Base-by-base conservation (phyloP, 75 land plant genomes). In the Ceratopteris richardii region DNA sequence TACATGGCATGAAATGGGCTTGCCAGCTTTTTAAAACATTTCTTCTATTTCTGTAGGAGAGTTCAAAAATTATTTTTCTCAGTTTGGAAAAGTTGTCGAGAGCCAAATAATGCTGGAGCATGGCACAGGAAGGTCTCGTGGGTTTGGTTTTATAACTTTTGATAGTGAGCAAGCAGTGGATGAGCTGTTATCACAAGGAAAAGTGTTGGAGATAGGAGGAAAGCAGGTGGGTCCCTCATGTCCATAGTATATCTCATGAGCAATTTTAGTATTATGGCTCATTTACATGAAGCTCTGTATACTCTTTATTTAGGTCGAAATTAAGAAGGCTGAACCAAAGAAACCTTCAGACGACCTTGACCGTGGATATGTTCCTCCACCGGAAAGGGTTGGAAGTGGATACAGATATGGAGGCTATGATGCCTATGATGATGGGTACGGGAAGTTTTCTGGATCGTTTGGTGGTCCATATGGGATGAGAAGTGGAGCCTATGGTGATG, bases 241-340 rank as follows among this genome's bases (percentile, higher is more conserved):
- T 10, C 33, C n/a, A n/a, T 12, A n/a, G 14, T 14, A 40, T 9
- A 40, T 14, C 42, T 40, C 14, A 14, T 40, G 42, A 40, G 42
- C 42, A 40, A 9, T 9, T 40, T 40, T 40, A n/a, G n/a, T n/a
- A n/a, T n/a, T n/a, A n/a, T n/a, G n/a, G n/a, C n/a, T n/a, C n/a
- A n/a, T n/a, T n/a, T n/a, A n/a, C n/a, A n/a, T n/a, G n/a, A n/a
- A n/a, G n/a, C n/a, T n/a, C n/a, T n/a, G n/a, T n/a, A n/a, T n/a
- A n/a, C n/a, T n/a, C n/a, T n/a, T n/a, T n/a, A n/a, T 14, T 18
- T 65, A 87, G 92, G 92, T 87, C 31, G 92, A 87, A 60, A 76
- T 87, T 31, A 87, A 85, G 72, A 87, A 68, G 55, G 92, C 92
- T 31, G 89, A 77, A 62, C 92, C 89, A 4, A 87, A 87, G 62